phyloP scores from a whole-genome alignment of 2,329 filamentous ascomycete species.

The Lasiodiplodia hormozganensis region DNA sequence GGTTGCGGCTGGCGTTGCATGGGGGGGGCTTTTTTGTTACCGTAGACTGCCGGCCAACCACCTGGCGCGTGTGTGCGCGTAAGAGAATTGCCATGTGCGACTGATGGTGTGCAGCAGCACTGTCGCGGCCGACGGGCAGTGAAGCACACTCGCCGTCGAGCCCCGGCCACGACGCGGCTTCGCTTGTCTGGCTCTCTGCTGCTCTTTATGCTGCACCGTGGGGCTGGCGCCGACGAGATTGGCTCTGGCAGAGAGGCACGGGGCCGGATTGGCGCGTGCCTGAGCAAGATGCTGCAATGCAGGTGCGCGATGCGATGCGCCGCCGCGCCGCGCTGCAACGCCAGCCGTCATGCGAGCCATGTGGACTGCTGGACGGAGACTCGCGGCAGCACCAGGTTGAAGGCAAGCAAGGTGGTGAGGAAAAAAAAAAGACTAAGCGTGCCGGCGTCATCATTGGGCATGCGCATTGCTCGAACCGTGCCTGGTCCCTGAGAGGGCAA shows the following conservation, averaged over 20 bases:
- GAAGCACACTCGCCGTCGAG: neutral
- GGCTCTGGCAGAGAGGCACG: conserved; percentile 7
- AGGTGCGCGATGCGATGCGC: neutral
- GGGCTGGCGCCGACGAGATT: neutral
- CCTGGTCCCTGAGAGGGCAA: conserved; percentile 20
- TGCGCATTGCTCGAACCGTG: conserved; percentile 12
- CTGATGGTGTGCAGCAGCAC: neutral
- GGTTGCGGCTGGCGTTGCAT: conserved; percentile 22
- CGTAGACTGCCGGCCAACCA: conserved; percentile 9
- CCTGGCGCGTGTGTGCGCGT: conserved; percentile 10
- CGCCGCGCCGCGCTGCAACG: neutral
- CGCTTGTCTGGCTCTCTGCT: conserved; percentile 18
- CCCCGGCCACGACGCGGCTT: neutral
- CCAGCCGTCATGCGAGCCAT: conserved; percentile 3
- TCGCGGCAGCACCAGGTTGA: neutral
- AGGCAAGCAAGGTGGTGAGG: conserved; percentile 2
- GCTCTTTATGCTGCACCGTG: conserved; percentile 16
- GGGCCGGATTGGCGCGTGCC: conserved; percentile 7
- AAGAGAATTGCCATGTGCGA: conserved; percentile 22
- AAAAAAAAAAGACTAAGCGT: conserved; percentile 12
- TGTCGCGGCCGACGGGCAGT: conserved; percentile 8
- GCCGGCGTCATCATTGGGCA: conserved; percentile 24
- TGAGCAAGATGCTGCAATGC: conserved; percentile 17
- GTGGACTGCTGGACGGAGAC: neutral
- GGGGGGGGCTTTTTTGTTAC: neutral